Percentiles rank a stretch among this genome's conserved stretches.
Evolutionary conservation across 2,329 filamentous ascomycete genomes (phyloP).

Genomic region (Colletotrichum brevisporum): DNA sequence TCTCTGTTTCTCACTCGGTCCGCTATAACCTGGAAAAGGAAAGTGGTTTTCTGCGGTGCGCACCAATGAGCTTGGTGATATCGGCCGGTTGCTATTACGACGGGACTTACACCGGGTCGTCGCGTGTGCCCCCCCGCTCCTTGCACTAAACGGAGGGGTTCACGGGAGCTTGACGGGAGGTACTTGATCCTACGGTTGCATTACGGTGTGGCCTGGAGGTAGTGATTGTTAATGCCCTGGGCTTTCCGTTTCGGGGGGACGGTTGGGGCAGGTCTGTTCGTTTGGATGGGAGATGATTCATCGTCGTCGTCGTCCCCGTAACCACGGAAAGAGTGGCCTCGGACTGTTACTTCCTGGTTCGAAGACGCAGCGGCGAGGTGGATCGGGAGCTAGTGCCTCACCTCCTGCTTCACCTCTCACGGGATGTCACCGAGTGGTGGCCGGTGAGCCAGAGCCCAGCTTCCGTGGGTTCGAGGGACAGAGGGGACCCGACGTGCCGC

Average conservation of each 20-base stretch:
- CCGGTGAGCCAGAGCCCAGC: neutral
- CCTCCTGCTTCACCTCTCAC: neutral
- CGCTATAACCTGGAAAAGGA: neutral
- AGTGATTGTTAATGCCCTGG: neutral
- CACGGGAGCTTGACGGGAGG: neutral
- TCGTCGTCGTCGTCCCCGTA: neutral
- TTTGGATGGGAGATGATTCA: slow-evolving; percentile 10
- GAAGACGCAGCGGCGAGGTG: neutral
- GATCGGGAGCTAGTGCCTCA: neutral
- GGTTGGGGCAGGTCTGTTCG: neutral
- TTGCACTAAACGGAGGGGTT: slow-evolving; percentile 7
- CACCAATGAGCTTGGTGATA: neutral
- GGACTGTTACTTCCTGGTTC: neutral
- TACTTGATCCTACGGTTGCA: neutral
- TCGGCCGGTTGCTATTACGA: neutral
- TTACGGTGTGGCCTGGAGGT: neutral
- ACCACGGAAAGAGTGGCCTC: too few relatives aligned
- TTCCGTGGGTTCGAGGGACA: neutral
- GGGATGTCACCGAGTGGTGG: slow-evolving; percentile 8
- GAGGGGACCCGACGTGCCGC: neutral
- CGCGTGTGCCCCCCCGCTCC: neutral
- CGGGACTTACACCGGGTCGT: neutral
- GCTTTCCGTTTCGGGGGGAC: neutral
- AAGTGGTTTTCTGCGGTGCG: neutral
- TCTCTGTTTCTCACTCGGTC: neutral